Evolutionary conservation across 75 land plant species (phyloP).

Genomic region (Pinus albicaulis): DNA sequence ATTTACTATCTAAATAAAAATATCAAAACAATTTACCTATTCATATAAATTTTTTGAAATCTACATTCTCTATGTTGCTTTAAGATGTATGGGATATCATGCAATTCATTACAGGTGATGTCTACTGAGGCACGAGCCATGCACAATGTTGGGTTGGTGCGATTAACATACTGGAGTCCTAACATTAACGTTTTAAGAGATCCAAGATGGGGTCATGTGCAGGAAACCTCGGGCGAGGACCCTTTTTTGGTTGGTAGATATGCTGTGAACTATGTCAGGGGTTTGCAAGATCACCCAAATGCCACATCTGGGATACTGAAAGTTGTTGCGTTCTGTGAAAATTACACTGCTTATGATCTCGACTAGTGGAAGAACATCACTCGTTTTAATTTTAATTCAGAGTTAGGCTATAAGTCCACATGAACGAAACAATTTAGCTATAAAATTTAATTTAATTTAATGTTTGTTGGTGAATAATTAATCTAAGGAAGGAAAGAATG

Average conservation of each 20-base stretch:
- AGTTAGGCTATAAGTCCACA: conserved; percentile 6
- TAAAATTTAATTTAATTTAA: too few relatives aligned
- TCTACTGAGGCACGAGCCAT: conserved; percentile 4
- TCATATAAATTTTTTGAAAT: too few relatives aligned
- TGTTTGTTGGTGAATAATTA: too few relatives aligned
- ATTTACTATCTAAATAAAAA: too few relatives aligned
- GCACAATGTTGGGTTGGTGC: conserved; percentile 45
- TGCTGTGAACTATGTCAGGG: conserved; percentile 32
- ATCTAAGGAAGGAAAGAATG: too few relatives aligned
- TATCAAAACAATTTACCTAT: too few relatives aligned
- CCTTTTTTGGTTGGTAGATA: conserved; percentile 30
- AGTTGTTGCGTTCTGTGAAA: conserved; percentile 40
- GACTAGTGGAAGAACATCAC: conserved; percentile 33
- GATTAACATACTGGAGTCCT: conserved; percentile 70
- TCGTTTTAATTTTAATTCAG: conserved; percentile 33
- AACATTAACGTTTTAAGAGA: conserved; percentile 40
- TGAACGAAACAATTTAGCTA: too few relatives aligned
- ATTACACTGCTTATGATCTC: conserved; percentile 45
- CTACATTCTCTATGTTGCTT: too few relatives aligned
- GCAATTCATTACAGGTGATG: too few relatives aligned
- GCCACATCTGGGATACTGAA: conserved; percentile 15
- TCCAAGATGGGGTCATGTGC: conserved; percentile 45
- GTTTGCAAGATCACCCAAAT: conserved; percentile 26
- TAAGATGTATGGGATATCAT: neutral
- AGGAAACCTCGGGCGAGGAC: conserved; percentile 51